These are phyloP conservation scores for Graphilbum sp. DNA, from an alignment of 2,329 filamentous ascomycete species.

Conservation along the genomic window DNA sequence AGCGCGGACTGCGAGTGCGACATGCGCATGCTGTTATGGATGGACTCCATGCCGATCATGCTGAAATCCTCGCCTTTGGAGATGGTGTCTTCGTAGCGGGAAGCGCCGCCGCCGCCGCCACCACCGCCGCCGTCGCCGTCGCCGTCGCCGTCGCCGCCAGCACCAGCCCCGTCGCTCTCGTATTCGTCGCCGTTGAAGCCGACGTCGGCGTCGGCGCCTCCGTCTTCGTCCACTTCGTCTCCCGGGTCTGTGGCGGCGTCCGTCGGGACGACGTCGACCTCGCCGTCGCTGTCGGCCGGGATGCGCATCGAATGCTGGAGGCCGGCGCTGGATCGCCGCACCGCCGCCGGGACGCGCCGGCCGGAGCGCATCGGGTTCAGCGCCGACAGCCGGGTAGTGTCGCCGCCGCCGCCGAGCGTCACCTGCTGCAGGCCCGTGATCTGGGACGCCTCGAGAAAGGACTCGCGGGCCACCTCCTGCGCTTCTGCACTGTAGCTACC, in stretches of 20 bases:
- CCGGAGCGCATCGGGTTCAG: background rate
- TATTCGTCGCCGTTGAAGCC: background rate
- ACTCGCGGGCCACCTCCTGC: background rate
- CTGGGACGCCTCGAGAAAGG: background rate
- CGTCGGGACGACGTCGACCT: background rate
- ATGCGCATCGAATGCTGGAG: background rate
- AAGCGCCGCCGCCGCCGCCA: slow-evolving; percentile 1
- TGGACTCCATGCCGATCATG: slow-evolving; percentile 11
- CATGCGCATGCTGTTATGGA: slow-evolving; percentile 8
- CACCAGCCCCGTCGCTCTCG: background rate
- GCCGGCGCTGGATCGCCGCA: background rate
- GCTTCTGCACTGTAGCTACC: background rate
- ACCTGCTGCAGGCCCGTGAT: too few species aligned
- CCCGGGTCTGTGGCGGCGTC: slow-evolving; percentile 1
- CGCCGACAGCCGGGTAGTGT: background rate
- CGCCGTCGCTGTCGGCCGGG: background rate
- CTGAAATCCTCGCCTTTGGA: slow-evolving; percentile 15
- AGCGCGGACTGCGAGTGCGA: slow-evolving; percentile 31
- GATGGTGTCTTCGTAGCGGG: slow-evolving; percentile 14
- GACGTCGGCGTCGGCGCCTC: background rate
- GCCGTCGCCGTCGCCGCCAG: too few species aligned
- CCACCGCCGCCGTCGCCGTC: background rate
- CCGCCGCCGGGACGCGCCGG: background rate
- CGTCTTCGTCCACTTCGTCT: slow-evolving; percentile 7
- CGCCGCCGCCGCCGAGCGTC: too few species aligned